phyloP scores from a whole-genome alignment of 768 basidiomycete genomes.

The Podaxis sp. region DNA sequence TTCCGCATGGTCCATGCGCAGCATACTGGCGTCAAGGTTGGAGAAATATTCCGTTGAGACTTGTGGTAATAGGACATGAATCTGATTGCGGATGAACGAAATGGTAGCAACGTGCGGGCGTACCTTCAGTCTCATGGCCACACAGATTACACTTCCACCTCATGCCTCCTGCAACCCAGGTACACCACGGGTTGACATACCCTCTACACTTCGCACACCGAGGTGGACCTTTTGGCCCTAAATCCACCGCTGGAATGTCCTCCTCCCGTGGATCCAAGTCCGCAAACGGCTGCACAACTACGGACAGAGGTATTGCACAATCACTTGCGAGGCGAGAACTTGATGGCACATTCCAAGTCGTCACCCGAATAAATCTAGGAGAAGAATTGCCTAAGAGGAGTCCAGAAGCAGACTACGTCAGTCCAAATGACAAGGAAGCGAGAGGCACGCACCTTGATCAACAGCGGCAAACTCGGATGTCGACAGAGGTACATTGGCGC shows the following conservation, averaged over 20 bases:
- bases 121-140: constrained; percentile 80
- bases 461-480: constrained; percentile 87
- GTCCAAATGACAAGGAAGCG: not conserved
- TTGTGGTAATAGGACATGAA: constrained; percentile 27
- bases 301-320: constrained; percentile 81
- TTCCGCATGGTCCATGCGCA: constrained; percentile 76
- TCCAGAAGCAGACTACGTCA: constrained; percentile 10
- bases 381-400: constrained; percentile 73
- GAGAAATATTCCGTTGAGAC: constrained; percentile 84
- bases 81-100: constrained; percentile 15
- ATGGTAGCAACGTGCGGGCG: constrained; percentile 24
- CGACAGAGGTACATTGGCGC: constrained; percentile 72
- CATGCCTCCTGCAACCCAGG: constrained; percentile 78
- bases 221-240: constrained; percentile 71
- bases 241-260: constrained; percentile 74
- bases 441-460: constrained; percentile 69
- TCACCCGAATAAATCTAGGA: constrained; percentile 85
- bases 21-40: constrained; percentile 73
- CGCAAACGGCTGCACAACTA: constrained; percentile 89
- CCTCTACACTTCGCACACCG: constrained; percentile 83
- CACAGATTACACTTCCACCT: constrained; percentile 95
- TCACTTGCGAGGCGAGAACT: constrained; percentile 77
- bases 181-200: constrained; percentile 94
- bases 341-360: constrained; percentile 87
- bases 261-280: constrained; percentile 79